Base-by-base conservation (phyloP, 257 asterid species). In the Coffea eugenioides region DNA sequence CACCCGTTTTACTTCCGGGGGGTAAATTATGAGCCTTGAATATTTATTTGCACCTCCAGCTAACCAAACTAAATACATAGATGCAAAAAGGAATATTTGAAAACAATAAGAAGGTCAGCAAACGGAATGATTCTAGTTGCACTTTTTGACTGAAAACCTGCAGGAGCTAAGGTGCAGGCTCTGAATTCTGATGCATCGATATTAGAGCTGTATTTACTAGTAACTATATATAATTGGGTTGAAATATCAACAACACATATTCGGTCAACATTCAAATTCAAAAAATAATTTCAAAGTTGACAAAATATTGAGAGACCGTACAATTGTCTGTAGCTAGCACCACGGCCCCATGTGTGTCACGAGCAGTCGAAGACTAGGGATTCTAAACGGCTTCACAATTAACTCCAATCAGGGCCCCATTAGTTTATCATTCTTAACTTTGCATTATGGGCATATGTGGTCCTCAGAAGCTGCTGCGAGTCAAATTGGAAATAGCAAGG, bases 261-360 rank as follows among this genome's bases (percentile, higher is more conserved):
- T 8, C 4, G 59, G 25, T 75, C 45, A 75, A 45, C 6, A 39
- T 46, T 75, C 79, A 75, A 75, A 75, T 59, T 75, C 71, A 61
- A 75, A 59, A 2, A 39, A 36, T 31, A 41, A 67, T 41, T 16
- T 75, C 25, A 61, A 75, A 45, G 79, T 75, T 70, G 61, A 75
- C 43, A 39, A 75, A 15, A 11, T 13, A 52, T 46, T 7, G 51
- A 46, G 0, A 39, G 43, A 59, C 70, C 79, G 14, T 21, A 39
- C 43, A 12, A 2, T 59, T 59, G 70, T 34, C 21, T 12, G 11
- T 59, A 59, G 66, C 27, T 1, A 2, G 66, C 27, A 4, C 23
- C 64, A 51, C 18, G 7, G 20, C 61, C 65, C 2, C 11, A 21
- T 20, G 3, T 21, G 27, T 56, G 8, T 18, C 20, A 3, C 0